Conservation (phyloP, 345 rosid genomes). For the Barbarea vulgaris region DNA sequence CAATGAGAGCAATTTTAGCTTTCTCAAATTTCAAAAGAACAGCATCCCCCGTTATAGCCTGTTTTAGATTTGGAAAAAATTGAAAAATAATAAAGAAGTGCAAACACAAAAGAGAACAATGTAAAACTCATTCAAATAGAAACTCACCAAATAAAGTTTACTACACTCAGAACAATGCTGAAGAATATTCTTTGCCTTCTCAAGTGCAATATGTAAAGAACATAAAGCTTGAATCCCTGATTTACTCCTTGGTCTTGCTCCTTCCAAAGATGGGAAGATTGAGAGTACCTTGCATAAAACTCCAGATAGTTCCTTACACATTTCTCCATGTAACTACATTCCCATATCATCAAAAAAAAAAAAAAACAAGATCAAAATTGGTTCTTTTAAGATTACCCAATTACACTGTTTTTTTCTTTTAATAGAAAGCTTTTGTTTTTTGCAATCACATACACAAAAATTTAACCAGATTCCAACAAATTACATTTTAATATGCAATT, state of each 20-base stretch:
- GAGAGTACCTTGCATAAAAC: slow-evolving; percentile 71
- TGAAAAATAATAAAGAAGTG: background rate
- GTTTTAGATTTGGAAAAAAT: slow-evolving; percentile 17
- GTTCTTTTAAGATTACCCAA: background rate
- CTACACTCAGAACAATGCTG: slow-evolving; percentile 93
- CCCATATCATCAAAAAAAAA: background rate
- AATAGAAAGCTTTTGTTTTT: background rate
- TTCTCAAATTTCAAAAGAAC: slow-evolving; percentile 85
- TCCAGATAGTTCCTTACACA: slow-evolving; percentile 78
- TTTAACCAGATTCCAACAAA: slow-evolving; percentile 3
- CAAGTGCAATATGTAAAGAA: slow-evolving; percentile 89
- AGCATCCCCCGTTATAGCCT: slow-evolving; percentile 97
- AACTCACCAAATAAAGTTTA: slow-evolving; percentile 87
- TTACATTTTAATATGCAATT: background rate
- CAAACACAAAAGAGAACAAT: slow-evolving; percentile 14
- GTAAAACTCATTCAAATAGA: slow-evolving; percentile 14
- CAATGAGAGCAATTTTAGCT: slow-evolving; percentile 68
- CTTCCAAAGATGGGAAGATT: slow-evolving; percentile 91
- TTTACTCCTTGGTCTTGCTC: slow-evolving; percentile 94
- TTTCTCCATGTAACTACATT: slow-evolving; percentile 85
- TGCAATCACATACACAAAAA: background rate
- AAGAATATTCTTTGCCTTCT: slow-evolving; percentile 82
- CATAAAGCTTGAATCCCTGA: slow-evolving; percentile 97
- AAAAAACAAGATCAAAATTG: background rate
- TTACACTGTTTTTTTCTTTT: background rate